Evolutionary conservation across 1,284 basidiomycete genomes (phyloP).

Genomic region (Paramarasmius palmivorus): DNA sequence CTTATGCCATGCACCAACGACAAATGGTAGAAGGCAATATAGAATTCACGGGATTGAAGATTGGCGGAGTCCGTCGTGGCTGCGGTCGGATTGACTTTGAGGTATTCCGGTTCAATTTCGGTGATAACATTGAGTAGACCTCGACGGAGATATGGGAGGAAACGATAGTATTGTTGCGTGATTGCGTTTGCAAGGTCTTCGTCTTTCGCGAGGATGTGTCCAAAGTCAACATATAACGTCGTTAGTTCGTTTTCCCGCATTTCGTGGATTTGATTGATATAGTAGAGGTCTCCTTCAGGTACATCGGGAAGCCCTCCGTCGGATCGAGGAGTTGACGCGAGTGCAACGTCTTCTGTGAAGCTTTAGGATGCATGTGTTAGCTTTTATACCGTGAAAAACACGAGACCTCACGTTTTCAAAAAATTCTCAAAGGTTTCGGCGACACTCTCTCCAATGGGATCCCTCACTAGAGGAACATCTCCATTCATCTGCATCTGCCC

Average conservation of each 20-base stretch:
- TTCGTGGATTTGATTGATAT: constrained; percentile 89
- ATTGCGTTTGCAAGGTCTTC: constrained; percentile 93
- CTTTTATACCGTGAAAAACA: constrained; percentile 8
- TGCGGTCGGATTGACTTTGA: constrained; percentile 86
- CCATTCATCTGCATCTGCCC: constrained; percentile 53
- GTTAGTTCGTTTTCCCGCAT: constrained; percentile 94
- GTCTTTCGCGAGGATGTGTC: constrained; percentile 87
- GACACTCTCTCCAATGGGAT: constrained; percentile 92
- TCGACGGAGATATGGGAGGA: constrained; percentile 91
- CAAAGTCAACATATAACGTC: constrained; percentile 95
- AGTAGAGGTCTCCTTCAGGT: constrained; percentile 68
- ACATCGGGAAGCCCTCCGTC: constrained; percentile 60
- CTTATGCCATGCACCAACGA: constrained; percentile 93
- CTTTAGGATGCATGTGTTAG: constrained; percentile 39
- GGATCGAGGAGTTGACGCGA: constrained; percentile 75
- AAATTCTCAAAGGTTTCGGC: constrained; percentile 90
- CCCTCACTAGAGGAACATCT: constrained; percentile 84
- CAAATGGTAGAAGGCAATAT: constrained; percentile 95
- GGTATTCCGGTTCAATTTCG: constrained; percentile 88
- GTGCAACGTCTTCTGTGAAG: constrained; percentile 77
- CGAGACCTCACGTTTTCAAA: constrained; percentile 75
- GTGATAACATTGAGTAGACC: constrained; percentile 89
- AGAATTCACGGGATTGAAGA: constrained; percentile 90
- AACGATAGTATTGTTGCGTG: constrained; percentile 94
- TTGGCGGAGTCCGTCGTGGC: constrained; percentile 82